A percentile compares a stretch with the other conserved stretches of the same genome.
Evolutionary conservation across 805 yeast genomes (phyloP).

Genomic region (Kregervanrija pseudodelftensis): DNA sequence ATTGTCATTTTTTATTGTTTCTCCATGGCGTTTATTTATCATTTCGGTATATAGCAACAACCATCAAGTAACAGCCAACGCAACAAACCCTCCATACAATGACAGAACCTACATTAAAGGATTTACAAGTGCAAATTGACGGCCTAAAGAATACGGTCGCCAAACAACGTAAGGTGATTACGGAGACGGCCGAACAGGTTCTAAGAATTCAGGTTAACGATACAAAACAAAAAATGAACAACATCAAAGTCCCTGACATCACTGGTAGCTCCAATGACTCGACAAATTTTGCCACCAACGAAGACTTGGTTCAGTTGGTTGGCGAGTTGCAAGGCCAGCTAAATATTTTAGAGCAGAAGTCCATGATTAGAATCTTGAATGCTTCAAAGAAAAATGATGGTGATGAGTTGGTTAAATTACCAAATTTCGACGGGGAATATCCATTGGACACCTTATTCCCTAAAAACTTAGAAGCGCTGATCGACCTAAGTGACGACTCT

Average conservation of each 20-base stretch:
- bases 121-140: conserved; percentile 39
- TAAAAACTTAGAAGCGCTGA: conserved; percentile 45
- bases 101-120: conserved; percentile 14
- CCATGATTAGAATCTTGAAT: conserved; percentile 64
- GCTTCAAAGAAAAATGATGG: conserved; percentile 36
- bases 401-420: conserved; percentile 55
- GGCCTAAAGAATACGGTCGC: conserved; percentile 46
- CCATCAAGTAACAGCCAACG: too few species aligned
- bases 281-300: conserved; percentile 65
- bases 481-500: conserved; percentile 34
- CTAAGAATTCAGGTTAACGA: conserved; percentile 61
- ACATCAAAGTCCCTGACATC: conserved; percentile 14
- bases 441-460: conserved; percentile 56
- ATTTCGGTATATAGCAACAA: background rate
- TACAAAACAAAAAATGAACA: conserved; percentile 25
- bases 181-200: conserved; percentile 75
- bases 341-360: conserved; percentile 69
- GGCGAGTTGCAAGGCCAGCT: conserved; percentile 87
- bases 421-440: conserved; percentile 72
- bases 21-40: too few species aligned
- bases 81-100: too few species aligned
- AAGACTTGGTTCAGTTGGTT: conserved; percentile 79
- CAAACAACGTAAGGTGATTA: conserved; percentile 59
- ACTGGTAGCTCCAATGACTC: conserved; percentile 28
- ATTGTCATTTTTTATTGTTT: too few species aligned